Evolutionary conservation across 164 flowering plant genomes (phyloP).

Genomic region (Houttuynia cordata): DNA sequence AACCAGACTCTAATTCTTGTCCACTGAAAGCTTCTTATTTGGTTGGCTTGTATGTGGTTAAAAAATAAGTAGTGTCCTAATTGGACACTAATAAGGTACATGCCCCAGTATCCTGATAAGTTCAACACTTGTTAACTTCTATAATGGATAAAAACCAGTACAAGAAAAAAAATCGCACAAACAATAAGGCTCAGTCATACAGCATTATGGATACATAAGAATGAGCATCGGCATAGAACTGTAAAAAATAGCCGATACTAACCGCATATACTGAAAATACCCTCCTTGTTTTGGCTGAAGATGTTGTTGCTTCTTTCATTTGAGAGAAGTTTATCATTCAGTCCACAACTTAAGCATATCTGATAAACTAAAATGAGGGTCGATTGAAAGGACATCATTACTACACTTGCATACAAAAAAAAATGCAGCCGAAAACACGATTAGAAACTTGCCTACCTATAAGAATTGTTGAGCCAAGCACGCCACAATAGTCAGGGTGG

Average conservation of each 20-base stretch:
- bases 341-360: constrained; percentile 42
- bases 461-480: constrained; percentile 51
- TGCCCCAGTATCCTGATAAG: not conserved
- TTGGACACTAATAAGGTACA: not conserved
- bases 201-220: not conserved
- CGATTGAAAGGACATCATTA: not conserved
- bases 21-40: not conserved
- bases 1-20: not conserved
- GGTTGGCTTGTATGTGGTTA: not conserved
- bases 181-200: not conserved
- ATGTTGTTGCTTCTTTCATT: constrained; percentile 42
- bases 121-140: not conserved
- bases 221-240: not conserved
- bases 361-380: constrained; percentile 46
- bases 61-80: not conserved
- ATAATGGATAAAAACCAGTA: too few relatives aligned
- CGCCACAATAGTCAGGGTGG: constrained; percentile 56
- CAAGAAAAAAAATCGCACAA: not conserved
- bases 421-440: not conserved
- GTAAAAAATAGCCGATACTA: constrained; percentile 8
- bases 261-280: constrained; percentile 85
- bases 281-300: constrained; percentile 87
- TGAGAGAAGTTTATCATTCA: constrained; percentile 64
- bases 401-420: not conserved
- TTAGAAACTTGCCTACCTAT: constrained; percentile 29